Evolutionary conservation across 805 yeast species (phyloP).

Genomic region (Candida sonorensis): DNA sequence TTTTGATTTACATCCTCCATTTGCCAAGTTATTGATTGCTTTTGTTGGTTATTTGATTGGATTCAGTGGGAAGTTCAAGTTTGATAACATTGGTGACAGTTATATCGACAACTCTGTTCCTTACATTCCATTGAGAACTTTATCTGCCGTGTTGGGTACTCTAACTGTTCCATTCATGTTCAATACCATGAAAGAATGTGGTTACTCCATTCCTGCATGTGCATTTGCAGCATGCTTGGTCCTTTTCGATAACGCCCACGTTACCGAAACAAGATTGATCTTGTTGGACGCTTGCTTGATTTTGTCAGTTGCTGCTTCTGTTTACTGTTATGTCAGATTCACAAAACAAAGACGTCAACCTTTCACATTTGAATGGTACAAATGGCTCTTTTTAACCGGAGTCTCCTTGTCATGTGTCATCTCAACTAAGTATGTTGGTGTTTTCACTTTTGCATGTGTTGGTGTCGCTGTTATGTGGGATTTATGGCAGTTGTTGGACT

Average conservation of each 20-base stretch:
- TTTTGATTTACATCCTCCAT: slow-evolving; percentile 97
- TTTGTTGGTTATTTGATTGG: slow-evolving; percentile 84
- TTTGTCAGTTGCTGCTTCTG: slow-evolving; percentile 73
- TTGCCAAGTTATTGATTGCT: slow-evolving; percentile 90
- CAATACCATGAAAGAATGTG: slow-evolving; percentile 77
- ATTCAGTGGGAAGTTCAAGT: slow-evolving; percentile 87
- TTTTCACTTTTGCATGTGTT: slow-evolving; percentile 79
- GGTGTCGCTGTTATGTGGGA: slow-evolving; percentile 84
- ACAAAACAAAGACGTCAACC: slow-evolving; percentile 62
- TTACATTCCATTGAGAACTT: slow-evolving; percentile 71
- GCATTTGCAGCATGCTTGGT: slow-evolving; percentile 70
- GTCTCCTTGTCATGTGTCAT: slow-evolving; percentile 83
- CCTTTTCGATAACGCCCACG: slow-evolving; percentile 84
- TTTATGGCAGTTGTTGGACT: slow-evolving; percentile 81
- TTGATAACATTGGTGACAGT: slow-evolving; percentile 80
- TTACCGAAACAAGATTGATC: slow-evolving; percentile 84
- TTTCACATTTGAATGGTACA: slow-evolving; percentile 72
- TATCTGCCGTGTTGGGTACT: slow-evolving; percentile 77
- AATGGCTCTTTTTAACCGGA: slow-evolving; percentile 83
- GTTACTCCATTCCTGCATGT: slow-evolving; percentile 73
- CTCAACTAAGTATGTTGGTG: slow-evolving; percentile 94
- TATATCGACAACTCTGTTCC: slow-evolving; percentile 80
- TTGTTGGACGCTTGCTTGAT: slow-evolving; percentile 86
- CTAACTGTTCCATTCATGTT: slow-evolving; percentile 79
- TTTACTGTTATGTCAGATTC: slow-evolving; percentile 74